Conservation (phyloP, 2,329 filamentous ascomycete genomes). For the Hypomyces rosellus region DNA sequence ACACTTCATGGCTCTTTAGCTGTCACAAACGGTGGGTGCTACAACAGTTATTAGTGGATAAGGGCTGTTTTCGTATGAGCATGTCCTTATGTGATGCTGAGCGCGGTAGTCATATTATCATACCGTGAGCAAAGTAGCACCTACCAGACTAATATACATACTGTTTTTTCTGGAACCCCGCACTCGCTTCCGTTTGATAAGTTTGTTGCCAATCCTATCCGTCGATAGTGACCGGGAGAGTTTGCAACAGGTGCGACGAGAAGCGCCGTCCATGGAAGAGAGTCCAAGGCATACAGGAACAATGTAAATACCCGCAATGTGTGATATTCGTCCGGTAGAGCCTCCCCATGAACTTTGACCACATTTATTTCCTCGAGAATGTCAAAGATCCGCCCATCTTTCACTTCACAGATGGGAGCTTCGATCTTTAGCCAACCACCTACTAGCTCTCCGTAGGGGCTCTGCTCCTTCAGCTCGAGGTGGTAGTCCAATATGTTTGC, state of each 20-base stretch:
- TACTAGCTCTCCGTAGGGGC: neutral
- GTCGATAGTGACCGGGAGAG: neutral
- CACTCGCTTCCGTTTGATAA: neutral
- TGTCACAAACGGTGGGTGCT: no score
- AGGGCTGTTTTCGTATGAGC: no score
- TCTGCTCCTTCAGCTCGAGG: neutral
- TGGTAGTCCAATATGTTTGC: neutral
- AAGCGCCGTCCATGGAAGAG: neutral
- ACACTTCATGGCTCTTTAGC: no score
- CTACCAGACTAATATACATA: constrained; percentile 20
- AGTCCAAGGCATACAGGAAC: neutral
- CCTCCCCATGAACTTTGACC: neutral
- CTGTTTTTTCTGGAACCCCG: neutral
- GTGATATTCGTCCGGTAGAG: neutral
- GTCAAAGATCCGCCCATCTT: neutral
- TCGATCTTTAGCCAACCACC: neutral
- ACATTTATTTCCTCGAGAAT: neutral
- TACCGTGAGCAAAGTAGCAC: no score
- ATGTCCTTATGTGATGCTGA: no score
- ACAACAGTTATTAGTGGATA: no score
- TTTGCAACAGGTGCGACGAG: neutral
- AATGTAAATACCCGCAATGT: neutral
- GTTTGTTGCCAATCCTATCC: neutral
- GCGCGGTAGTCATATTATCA: no score
- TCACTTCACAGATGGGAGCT: neutral